Evolutionary conservation across 2,329 filamentous ascomycete species (phyloP).

Genomic region (Colletotrichum spinosum): DNA sequence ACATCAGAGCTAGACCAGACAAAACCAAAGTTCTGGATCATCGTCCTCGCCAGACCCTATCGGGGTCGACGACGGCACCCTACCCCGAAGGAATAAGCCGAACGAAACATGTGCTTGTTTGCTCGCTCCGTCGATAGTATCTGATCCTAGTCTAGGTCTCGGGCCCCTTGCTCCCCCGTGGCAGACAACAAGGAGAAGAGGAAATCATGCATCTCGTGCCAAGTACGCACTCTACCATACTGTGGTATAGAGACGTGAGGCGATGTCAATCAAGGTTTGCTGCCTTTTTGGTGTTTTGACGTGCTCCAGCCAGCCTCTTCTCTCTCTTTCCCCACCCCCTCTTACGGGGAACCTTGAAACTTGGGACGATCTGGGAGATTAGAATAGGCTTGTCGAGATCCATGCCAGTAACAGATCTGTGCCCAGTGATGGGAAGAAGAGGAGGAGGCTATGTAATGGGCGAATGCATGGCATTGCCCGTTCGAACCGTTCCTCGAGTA

Average conservation of each 20-base stretch:
- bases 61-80: no score
- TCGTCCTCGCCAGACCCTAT: background rate
- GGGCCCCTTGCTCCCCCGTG: constrained; percentile 3
- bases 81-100: no score
- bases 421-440: background rate
- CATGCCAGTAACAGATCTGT: constrained; percentile 1
- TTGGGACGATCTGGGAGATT: constrained; percentile 27
- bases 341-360: constrained; percentile 7
- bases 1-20: no score
- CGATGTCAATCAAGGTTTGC: background rate
- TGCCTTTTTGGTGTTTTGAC: constrained; percentile 1
- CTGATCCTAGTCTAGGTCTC: constrained; percentile 22
- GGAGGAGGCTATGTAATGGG: background rate
- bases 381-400: constrained; percentile 3
- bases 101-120: constrained; percentile 17
- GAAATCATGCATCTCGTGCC: background rate
- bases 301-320: constrained; percentile 13
- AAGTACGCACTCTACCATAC: background rate
- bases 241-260: constrained; percentile 14
- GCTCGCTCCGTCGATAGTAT: constrained; percentile 8
- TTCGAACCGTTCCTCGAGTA: no score
- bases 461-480: no score
- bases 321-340: constrained; percentile 1
- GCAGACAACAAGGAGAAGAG: constrained; percentile 20
- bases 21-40: background rate